These are phyloP conservation scores for Talaromyces sp. DNA, from an alignment of 2,329 filamentous ascomycete genomes.

Conservation along the genomic window DNA sequence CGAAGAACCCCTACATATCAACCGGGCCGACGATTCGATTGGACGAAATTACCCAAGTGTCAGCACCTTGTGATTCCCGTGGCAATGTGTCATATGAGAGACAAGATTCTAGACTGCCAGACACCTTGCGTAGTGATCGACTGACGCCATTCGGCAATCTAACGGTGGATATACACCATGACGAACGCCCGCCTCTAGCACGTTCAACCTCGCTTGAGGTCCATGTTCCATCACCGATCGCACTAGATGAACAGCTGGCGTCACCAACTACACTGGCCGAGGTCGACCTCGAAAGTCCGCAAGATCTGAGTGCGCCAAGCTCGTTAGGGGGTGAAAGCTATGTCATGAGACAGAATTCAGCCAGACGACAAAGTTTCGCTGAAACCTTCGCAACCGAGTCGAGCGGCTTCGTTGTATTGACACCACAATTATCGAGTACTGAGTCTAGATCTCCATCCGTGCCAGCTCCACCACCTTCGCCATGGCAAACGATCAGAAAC, in stretches of 20 bases:
- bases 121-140: neutral
- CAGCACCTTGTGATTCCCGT: neutral
- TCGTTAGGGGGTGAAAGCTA: neutral
- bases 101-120: neutral
- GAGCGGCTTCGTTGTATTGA: neutral
- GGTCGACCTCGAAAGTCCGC: neutral
- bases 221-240: constrained; percentile 11
- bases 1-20: neutral
- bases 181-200: neutral
- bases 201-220: constrained; percentile 18
- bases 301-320: neutral
- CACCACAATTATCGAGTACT: neutral
- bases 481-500: neutral
- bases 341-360: neutral
- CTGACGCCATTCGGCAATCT: neutral
- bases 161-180: constrained; percentile 1
- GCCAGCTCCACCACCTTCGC: neutral
- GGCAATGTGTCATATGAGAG: neutral
- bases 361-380: neutral
- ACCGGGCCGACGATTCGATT: neutral
- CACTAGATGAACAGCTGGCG: neutral
- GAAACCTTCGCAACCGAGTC: neutral
- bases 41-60: neutral
- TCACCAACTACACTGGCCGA: neutral
- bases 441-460: neutral